Percentiles rank a stretch among this genome's conserved stretches.
Evolutionary conservation across 129 eudicot species (phyloP).

Genomic region (Ambrosia artemisiifolia): DNA sequence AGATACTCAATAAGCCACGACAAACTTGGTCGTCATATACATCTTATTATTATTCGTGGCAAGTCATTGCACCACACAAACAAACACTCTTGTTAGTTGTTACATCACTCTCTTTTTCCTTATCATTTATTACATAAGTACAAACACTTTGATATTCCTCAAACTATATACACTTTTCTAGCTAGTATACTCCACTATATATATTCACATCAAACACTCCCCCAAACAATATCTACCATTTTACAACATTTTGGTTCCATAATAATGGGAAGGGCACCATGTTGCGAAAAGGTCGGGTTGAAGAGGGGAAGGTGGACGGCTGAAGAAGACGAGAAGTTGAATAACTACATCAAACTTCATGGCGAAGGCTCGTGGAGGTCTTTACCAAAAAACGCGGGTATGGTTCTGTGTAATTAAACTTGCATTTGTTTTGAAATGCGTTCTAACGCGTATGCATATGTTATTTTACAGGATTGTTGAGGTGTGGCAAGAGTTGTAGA

Average conservation of each 20-base stretch:
- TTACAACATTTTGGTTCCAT: neutral
- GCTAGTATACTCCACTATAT: neutral
- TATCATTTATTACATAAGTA: neutral
- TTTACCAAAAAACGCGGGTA: constrained; percentile 91
- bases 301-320: constrained; percentile 80
- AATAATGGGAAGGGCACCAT: constrained; percentile 80
- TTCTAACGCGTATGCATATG: neutral
- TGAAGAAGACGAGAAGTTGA: constrained; percentile 64
- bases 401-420: neutral
- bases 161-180: neutral
- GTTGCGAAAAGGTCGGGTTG: constrained; percentile 83
- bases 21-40: constrained; percentile 5
- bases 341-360: constrained; percentile 54
- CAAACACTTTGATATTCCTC: neutral
- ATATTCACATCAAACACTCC: constrained; percentile 1
- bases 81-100: constrained; percentile 17
- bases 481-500: constrained; percentile 91
- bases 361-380: constrained; percentile 95
- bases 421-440: neutral
- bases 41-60: constrained; percentile 45
- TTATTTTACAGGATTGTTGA: constrained; percentile 44
- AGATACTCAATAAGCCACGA: constrained; percentile 71
- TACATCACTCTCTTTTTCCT: constrained; percentile 1
- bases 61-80: constrained; percentile 20
- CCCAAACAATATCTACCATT: neutral